Evolutionary conservation across 257 asterid genomes (phyloP).

Genomic region (Penstemon eatonii): DNA sequence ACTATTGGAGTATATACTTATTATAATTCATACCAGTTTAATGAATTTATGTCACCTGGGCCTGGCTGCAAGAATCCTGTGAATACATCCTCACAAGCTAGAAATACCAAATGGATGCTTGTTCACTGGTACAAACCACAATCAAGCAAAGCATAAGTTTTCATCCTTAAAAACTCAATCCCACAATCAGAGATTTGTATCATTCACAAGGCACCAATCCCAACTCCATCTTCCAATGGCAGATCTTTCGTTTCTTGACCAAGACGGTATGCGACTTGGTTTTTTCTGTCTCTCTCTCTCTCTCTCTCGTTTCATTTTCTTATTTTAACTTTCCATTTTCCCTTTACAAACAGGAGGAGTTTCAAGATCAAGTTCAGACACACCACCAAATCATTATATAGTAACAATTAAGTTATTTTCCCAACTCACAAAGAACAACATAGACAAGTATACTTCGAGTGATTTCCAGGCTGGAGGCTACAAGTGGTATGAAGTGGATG

Average conservation of each 20-base stretch:
- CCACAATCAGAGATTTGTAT: not conserved
- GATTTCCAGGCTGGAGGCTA: constrained; percentile 72
- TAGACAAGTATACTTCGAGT: constrained; percentile 43
- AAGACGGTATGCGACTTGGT: not conserved
- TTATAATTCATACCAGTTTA: no score
- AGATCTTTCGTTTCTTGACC: constrained; percentile 12
- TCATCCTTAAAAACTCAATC: constrained; percentile 7
- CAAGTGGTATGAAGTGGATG: constrained; percentile 45
- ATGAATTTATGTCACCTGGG: no score
- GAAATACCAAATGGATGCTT: not conserved
- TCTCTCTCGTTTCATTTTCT: not conserved
- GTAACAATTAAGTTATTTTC: constrained; percentile 51
- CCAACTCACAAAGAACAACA: constrained; percentile 41
- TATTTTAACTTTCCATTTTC: not conserved
- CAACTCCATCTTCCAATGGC: not conserved
- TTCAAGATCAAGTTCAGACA: constrained; percentile 36
- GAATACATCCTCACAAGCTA: no score
- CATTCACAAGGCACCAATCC: not conserved
- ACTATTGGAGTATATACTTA: no score
- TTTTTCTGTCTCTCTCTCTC: not conserved
- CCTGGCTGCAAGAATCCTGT: no score
- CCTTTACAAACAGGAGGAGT: not conserved
- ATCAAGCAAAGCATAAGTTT: constrained; percentile 14
- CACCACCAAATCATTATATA: constrained; percentile 51
- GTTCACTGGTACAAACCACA: not conserved